These are phyloP conservation scores for Psilocybe tampanensis DNA, from an alignment of 768 basidiomycete species.

Conservation along the genomic window DNA sequence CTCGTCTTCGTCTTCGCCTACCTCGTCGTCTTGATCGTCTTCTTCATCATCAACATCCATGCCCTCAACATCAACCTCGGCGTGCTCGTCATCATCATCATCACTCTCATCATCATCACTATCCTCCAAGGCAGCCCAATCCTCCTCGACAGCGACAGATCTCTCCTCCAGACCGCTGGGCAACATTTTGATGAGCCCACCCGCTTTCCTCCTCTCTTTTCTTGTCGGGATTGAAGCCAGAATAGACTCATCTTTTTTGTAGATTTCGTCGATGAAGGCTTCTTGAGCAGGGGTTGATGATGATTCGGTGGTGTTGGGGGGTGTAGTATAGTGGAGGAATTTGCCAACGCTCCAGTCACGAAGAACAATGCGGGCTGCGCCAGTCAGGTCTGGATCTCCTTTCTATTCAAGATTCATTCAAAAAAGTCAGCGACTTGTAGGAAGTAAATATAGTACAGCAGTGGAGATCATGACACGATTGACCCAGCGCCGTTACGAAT, in stretches of 20 bases:
- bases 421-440: conserved; percentile 5
- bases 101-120: conserved; percentile 35
- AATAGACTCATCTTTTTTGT: conserved; percentile 50
- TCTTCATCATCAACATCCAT: conserved; percentile 41
- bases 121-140: conserved; percentile 43
- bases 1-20: conserved; percentile 37
- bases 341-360: conserved; percentile 84
- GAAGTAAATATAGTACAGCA: too few relatives aligned
- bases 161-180: conserved; percentile 37
- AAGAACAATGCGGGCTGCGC: conserved; percentile 77
- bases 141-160: conserved; percentile 40
- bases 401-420: conserved; percentile 42
- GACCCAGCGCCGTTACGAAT: neutral
- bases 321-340: conserved; percentile 72
- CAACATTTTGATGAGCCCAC: conserved; percentile 59
- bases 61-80: conserved; percentile 36
- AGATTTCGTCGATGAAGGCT: conserved; percentile 30
- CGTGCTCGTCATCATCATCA: conserved; percentile 31
- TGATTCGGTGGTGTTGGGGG: conserved; percentile 31
- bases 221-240: conserved; percentile 50
- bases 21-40: conserved; percentile 40
- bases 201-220: conserved; percentile 68
- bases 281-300: conserved; percentile 7
- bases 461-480: conserved; percentile 2
- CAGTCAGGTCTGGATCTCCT: conserved; percentile 70